A percentile compares a stretch with the other conserved stretches of the same genome.
These are phyloP conservation scores for Coccinonectria pachysandricola DNA, from an alignment of 2,329 filamentous ascomycete genomes.

Conservation along the genomic window DNA sequence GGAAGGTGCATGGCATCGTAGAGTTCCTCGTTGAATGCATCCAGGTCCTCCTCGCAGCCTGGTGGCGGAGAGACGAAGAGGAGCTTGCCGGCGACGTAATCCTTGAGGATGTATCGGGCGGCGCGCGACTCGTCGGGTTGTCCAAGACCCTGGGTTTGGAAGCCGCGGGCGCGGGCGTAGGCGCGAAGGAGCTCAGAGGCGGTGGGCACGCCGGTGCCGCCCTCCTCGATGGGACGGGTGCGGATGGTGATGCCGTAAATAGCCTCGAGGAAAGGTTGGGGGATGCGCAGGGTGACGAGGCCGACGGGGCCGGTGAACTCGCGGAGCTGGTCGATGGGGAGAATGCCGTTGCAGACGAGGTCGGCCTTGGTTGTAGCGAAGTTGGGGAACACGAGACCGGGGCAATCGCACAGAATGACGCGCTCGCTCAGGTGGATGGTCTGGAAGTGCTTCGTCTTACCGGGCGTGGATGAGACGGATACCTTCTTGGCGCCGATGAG, in stretches of 20 bases:
- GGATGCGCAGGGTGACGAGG: constrained; percentile 76
- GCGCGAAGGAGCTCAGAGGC: constrained; percentile 75
- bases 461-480: constrained; percentile 90
- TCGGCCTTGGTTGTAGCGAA: constrained; percentile 96
- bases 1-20: constrained; percentile 79
- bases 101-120: constrained; percentile 81
- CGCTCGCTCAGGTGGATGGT: constrained; percentile 87
- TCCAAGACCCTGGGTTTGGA: constrained; percentile 78
- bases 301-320: constrained; percentile 83
- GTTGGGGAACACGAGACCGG: constrained; percentile 96
- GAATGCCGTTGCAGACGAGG: constrained; percentile 85
- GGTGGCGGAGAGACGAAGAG: constrained; percentile 87
- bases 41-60: constrained; percentile 54
- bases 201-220: constrained; percentile 78
- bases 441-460: constrained; percentile 99
- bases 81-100: constrained; percentile 94
- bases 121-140: constrained; percentile 91
- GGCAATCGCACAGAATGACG: constrained; percentile 93
- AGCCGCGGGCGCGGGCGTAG: constrained; percentile 83
- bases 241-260: constrained; percentile 87
- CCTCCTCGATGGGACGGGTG: constrained; percentile 75
- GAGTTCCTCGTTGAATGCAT: constrained; percentile 78
- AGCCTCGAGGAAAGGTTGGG: constrained; percentile 79
- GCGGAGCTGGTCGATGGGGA: constrained; percentile 92
- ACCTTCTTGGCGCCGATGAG: constrained; percentile 98